A percentile compares a stretch with the other conserved stretches of the same genome.
Conservation (phyloP, 2,329 filamentous ascomycete species). For the Golovinomyces cichoracearum region DNA sequence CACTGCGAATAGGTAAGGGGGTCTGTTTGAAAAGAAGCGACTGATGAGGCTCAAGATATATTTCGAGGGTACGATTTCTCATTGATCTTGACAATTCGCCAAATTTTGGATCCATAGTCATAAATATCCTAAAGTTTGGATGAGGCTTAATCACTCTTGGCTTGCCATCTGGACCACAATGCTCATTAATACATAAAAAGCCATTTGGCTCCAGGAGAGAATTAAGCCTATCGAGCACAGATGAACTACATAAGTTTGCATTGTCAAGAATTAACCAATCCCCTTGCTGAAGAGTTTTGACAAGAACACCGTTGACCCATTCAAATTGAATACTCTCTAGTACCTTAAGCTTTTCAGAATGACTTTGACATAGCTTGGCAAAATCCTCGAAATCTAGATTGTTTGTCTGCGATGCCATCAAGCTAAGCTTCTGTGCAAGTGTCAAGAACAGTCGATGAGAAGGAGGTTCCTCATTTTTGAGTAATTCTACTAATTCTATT, state of each 20-base stretch:
- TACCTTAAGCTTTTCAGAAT: slow-evolving; percentile 27
- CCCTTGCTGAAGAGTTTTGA: slow-evolving; percentile 62
- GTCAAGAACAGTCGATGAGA: slow-evolving; percentile 9
- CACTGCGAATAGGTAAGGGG: slow-evolving; percentile 1
- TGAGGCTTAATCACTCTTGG: slow-evolving; percentile 61
- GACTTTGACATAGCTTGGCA: slow-evolving; percentile 5
- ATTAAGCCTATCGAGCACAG: slow-evolving; percentile 80
- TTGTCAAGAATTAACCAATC: slow-evolving; percentile 92
- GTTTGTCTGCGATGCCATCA: slow-evolving; percentile 17
- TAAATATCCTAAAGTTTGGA: slow-evolving; percentile 66
- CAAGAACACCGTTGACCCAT: slow-evolving; percentile 82
- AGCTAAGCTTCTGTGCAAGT: slow-evolving; percentile 15
- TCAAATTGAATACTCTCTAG: slow-evolving; percentile 64
- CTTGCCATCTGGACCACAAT: slow-evolving; percentile 57
- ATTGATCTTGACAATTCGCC: slow-evolving; percentile 89
- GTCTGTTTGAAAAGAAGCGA: not conserved
- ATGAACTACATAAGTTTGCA: slow-evolving; percentile 85
- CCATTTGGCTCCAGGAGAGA: slow-evolving; percentile 81
- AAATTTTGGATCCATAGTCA: slow-evolving; percentile 77
- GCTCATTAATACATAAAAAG: slow-evolving; percentile 73
- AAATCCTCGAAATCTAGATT: slow-evolving; percentile 14
- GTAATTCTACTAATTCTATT: slow-evolving; percentile 24
- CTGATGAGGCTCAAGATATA: slow-evolving; percentile 35
- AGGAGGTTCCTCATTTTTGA: slow-evolving; percentile 15
- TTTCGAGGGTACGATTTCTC: slow-evolving; percentile 81